A percentile compares a stretch with the other conserved stretches of the same genome.
These are phyloP conservation scores for Angomonas deanei DNA, from an alignment of 208 protist genomes.

Conservation along the genomic window DNA sequence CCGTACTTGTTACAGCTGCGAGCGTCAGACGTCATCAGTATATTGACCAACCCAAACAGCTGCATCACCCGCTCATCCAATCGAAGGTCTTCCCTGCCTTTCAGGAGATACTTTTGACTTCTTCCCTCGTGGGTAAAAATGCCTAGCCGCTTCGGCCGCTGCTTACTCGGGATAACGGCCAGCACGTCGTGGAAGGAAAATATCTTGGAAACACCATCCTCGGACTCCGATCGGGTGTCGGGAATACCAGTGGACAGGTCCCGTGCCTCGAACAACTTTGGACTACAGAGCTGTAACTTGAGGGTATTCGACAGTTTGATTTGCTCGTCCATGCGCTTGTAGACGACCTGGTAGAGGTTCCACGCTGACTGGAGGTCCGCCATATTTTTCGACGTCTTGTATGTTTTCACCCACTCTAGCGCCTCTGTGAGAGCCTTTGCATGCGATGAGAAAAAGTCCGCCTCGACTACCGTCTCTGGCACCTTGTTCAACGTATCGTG, in stretches of 20 bases:
- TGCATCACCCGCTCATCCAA: constrained; percentile 99
- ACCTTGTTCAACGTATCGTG: constrained; percentile 92
- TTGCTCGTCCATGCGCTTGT: constrained; percentile 71
- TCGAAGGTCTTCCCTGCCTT: constrained; percentile 96
- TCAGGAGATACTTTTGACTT: constrained; percentile 97
- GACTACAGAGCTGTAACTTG: constrained; percentile 71
- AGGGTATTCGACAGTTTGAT: constrained; percentile 51
- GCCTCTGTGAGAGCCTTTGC: constrained; percentile 55
- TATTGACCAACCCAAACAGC: constrained; percentile 99
- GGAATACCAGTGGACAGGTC: constrained; percentile 77
- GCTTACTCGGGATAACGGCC: constrained; percentile 97
- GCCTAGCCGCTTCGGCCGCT: constrained; percentile 96
- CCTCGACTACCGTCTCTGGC: constrained; percentile 93
- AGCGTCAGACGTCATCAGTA: constrained; percentile 91
- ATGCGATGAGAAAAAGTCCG: constrained; percentile 87
- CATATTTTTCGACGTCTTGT: constrained; percentile 39
- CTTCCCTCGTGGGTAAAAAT: constrained; percentile 93
- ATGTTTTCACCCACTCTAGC: constrained; percentile 61
- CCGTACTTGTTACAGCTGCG: constrained; percentile 80
- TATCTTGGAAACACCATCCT: constrained; percentile 87
- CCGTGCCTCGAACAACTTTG: constrained; percentile 73
- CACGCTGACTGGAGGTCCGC: constrained; percentile 79
- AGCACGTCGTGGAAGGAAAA: constrained; percentile 87
- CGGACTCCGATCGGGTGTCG: constrained; percentile 76
- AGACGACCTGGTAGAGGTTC: constrained; percentile 82